Conservation (phyloP, 2,329 filamentous ascomycete genomes). For the Cercospora janseana region DNA sequence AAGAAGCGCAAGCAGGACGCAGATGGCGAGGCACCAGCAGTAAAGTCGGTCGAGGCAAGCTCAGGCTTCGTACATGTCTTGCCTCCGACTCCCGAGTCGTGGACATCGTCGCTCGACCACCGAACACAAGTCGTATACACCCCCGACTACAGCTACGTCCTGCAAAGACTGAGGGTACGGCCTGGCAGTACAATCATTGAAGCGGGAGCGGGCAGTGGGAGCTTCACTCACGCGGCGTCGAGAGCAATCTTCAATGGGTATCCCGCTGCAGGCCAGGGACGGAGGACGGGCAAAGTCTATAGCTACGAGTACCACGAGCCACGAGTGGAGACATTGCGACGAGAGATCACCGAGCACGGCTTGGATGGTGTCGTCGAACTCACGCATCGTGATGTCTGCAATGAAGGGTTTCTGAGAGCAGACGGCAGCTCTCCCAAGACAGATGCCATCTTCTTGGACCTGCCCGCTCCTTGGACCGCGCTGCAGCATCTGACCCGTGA, state of each 20-base stretch:
- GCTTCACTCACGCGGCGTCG: conserved; percentile 76
- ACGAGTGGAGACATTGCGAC: conserved; percentile 65
- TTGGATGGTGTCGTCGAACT: conserved; percentile 66
- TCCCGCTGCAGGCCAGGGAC: conserved; percentile 42
- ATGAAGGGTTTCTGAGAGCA: conserved; percentile 64
- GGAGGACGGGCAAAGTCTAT: conserved; percentile 64
- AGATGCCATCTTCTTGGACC: conserved; percentile 72
- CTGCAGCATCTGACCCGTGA: conserved; percentile 69
- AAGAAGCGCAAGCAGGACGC: conserved; percentile 37
- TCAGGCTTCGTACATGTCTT: conserved; percentile 75
- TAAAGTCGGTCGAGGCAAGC: conserved; percentile 56
- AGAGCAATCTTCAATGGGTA: conserved; percentile 75
- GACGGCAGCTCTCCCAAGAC: conserved; percentile 52
- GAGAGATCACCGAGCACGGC: conserved; percentile 68
- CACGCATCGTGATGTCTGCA: conserved; percentile 77
- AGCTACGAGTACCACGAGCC: conserved; percentile 80
- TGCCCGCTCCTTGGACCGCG: conserved; percentile 78
- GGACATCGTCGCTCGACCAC: conserved; percentile 77
- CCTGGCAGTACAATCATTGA: conserved; percentile 74
- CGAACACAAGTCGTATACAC: conserved; percentile 85
- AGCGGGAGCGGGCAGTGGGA: conserved; percentile 77
- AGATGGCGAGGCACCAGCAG: conserved; percentile 8
- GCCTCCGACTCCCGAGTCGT: conserved; percentile 75
- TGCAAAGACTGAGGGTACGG: conserved; percentile 71
- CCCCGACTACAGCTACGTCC: conserved; percentile 80